Conservation (phyloP, 176 grass and related monocot genomes). For the Melocanna baccifera region DNA sequence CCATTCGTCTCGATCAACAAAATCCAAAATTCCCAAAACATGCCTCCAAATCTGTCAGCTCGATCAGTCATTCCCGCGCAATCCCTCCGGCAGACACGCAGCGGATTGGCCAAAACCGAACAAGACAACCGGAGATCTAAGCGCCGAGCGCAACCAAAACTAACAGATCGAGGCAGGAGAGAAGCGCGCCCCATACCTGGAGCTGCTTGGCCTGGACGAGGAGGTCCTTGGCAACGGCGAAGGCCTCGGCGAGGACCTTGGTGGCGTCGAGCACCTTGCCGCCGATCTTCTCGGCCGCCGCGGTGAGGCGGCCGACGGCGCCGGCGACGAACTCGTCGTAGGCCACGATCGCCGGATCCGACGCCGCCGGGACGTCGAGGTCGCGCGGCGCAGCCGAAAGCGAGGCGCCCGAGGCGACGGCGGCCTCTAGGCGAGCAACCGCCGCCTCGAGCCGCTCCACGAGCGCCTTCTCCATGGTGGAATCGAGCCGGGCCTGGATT, state of each 20-base stretch:
- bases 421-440: conserved; percentile 77
- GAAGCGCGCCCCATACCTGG: conserved; percentile 44
- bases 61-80: background rate
- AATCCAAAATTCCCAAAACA: background rate
- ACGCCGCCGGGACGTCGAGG: conserved; percentile 18
- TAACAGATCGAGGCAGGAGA: conserved; percentile 14
- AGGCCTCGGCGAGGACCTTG: conserved; percentile 74
- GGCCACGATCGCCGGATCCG: conserved; percentile 78
- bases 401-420: conserved; percentile 48
- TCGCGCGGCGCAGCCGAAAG: conserved; percentile 34
- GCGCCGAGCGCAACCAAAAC: background rate
- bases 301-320: conserved; percentile 48
- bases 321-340: conserved; percentile 70
- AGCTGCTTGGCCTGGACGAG: conserved; percentile 75
- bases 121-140: conserved; percentile 14
- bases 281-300: conserved; percentile 81
- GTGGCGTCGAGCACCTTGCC: conserved; percentile 76
- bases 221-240: conserved; percentile 61
- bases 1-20: background rate
- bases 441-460: conserved; percentile 84
- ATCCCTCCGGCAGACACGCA: background rate
- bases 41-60: conserved; percentile 4
- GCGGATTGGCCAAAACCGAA: background rate
- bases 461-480: conserved; percentile 68
- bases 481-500: background rate